phyloP scores from a whole-genome alignment of 192 early-diverging fungal genomes.

The Jimgerdemannia flammicorona region DNA sequence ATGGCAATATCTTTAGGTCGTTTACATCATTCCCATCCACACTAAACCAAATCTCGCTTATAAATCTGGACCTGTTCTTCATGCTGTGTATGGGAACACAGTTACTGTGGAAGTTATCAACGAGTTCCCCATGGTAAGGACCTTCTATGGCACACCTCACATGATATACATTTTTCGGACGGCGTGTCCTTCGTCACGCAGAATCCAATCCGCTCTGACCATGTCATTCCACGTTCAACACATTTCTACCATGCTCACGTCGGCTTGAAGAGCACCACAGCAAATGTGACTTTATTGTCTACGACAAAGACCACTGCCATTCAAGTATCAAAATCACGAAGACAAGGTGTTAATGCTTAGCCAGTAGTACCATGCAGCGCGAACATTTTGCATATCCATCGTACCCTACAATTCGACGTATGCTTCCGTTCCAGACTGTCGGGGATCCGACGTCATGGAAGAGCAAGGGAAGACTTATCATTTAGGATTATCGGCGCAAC shows the following conservation, averaged over 20 bases:
- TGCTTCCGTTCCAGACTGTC: neutral
- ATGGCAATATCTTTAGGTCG: too few species aligned
- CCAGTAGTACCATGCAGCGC: neutral
- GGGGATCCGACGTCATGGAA: conserved; percentile 9
- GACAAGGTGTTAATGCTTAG: neutral
- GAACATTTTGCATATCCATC: neutral
- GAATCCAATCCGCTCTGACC: conserved; percentile 45
- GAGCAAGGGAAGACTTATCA: conserved; percentile 20
- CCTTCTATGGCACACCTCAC: conserved; percentile 44
- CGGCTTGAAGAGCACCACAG: conserved; percentile 14
- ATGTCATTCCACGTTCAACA: conserved; percentile 43
- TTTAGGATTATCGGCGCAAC: conserved; percentile 35
- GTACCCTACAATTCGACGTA: neutral
- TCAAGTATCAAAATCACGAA: neutral
- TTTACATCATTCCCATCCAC: too few species aligned
- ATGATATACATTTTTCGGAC: conserved; percentile 32
- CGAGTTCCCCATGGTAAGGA: neutral
- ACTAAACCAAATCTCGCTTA: too few species aligned
- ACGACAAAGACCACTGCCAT: conserved; percentile 3
- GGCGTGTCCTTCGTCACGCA: conserved; percentile 60
- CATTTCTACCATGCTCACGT: conserved; percentile 38
- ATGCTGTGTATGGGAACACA: neutral
- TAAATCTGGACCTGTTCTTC: neutral
- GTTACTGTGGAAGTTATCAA: neutral
- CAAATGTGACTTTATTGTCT: conserved; percentile 11